Evolutionary conservation across 495 filamentous ascomycete species (phyloP).

Genomic region (Collariella sp.): DNA sequence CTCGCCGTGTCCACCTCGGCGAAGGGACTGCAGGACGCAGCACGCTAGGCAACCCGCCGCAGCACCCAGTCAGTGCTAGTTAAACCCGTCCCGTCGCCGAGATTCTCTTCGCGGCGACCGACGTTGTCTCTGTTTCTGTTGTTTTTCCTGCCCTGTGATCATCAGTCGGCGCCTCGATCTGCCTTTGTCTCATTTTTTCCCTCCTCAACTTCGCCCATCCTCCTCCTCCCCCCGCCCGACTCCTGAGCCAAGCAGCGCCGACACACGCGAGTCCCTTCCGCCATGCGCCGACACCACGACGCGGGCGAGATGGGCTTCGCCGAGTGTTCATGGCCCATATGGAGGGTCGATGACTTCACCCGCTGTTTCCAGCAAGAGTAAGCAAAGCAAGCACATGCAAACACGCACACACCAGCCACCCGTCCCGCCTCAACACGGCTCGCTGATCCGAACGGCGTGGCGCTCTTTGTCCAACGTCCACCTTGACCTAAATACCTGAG

Average conservation of each 20-base stretch:
- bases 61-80: background rate
- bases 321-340: conserved; percentile 70
- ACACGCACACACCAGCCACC: background rate
- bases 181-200: too few species aligned
- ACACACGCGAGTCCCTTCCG: background rate
- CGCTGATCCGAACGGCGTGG: conserved; percentile 1
- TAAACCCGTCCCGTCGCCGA: conserved; percentile 3
- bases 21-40: conserved; percentile 3
- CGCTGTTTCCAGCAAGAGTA: conserved; percentile 84
- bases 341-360: conserved; percentile 83
- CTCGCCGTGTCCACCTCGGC: background rate
- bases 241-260: background rate
- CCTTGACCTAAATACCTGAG: conserved; percentile 12
- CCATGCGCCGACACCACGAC: conserved; percentile 15
- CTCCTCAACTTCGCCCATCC: background rate
- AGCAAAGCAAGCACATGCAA: background rate
- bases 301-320: conserved; percentile 46
- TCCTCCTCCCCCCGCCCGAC: background rate
- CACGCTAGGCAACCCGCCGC: background rate
- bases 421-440: background rate
- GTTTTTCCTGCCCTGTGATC: background rate
- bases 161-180: too few species aligned
- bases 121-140: background rate
- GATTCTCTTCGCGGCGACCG: background rate
- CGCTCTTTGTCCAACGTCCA: background rate